Percentiles rank a stretch among this genome's conserved stretches.
These are phyloP conservation scores for Rusavskia elegans DNA, from an alignment of 495 filamentous ascomycete genomes.

Conservation along the genomic window DNA sequence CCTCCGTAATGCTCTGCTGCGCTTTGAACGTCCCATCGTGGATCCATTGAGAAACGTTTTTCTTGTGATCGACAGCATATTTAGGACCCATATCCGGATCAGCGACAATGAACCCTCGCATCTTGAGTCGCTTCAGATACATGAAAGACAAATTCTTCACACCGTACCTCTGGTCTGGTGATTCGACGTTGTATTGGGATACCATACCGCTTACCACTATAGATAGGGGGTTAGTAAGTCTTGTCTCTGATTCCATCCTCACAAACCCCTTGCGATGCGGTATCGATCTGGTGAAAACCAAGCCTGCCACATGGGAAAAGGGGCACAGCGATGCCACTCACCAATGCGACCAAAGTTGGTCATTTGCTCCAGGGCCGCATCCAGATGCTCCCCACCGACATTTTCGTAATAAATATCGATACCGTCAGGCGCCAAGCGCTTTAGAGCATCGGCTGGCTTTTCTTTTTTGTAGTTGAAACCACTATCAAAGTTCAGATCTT, in stretches of 20 bases:
- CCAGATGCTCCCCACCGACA: slow-evolving; percentile 77
- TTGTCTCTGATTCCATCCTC: too few species aligned
- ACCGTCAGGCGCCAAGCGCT: slow-evolving; percentile 61
- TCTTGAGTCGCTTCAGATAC: slow-evolving; percentile 38
- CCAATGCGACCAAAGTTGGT: slow-evolving; percentile 58
- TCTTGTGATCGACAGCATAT: slow-evolving; percentile 61
- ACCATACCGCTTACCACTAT: slow-evolving; percentile 50
- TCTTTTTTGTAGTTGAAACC: slow-evolving; percentile 71
- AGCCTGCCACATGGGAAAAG: too few species aligned
- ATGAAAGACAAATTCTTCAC: slow-evolving; percentile 48
- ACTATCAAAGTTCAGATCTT: slow-evolving; percentile 50
- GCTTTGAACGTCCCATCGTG: slow-evolving; percentile 65
- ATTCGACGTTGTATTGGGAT: slow-evolving; percentile 57
- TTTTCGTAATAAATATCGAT: slow-evolving; percentile 96
- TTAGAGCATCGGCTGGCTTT: slow-evolving; percentile 50
- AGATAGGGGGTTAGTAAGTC: not conserved
- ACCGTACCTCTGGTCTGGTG: slow-evolving; percentile 41
- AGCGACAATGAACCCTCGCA: slow-evolving; percentile 67
- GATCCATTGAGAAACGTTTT: slow-evolving; percentile 73
- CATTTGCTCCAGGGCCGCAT: slow-evolving; percentile 54
- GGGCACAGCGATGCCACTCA: not conserved
- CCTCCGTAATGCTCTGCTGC: slow-evolving; percentile 51
- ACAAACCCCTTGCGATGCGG: too few species aligned
- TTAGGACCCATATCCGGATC: slow-evolving; percentile 51
- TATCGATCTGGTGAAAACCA: too few species aligned